Conservation (phyloP, 345 rosid species). For the Lepidium aucheri region DNA sequence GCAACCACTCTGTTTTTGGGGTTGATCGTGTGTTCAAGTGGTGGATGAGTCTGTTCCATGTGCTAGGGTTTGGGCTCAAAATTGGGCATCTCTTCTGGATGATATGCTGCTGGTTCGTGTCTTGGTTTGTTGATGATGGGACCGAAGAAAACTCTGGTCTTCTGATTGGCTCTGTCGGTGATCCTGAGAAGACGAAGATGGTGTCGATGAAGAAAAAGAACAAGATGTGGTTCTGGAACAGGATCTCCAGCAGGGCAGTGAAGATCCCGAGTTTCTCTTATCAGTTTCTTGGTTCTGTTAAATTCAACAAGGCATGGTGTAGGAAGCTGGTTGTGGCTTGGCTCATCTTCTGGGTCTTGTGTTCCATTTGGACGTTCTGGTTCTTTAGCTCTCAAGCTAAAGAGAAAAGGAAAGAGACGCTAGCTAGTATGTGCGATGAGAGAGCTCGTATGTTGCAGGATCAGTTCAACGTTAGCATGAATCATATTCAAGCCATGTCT, state of each 20-base stretch:
- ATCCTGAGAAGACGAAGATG: slow-evolving; percentile 23
- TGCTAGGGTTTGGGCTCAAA: slow-evolving; percentile 71
- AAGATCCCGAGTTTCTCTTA: slow-evolving; percentile 51
- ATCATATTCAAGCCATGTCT: slow-evolving; percentile 95
- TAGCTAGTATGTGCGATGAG: slow-evolving; percentile 89
- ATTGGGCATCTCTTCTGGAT: slow-evolving; percentile 75
- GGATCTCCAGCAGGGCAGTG: slow-evolving; percentile 8
- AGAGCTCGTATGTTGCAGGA: slow-evolving; percentile 98
- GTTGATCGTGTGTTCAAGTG: slow-evolving; percentile 19
- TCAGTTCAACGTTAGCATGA: slow-evolving; percentile 98
- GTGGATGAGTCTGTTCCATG: slow-evolving; percentile 80
- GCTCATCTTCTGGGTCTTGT: slow-evolving; percentile 45
- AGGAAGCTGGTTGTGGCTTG: slow-evolving; percentile 52
- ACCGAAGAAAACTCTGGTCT: slow-evolving; percentile 40
- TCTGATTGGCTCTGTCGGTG: slow-evolving; percentile 47
- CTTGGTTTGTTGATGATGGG: slow-evolving; percentile 52
- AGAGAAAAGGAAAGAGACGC: slow-evolving; percentile 74
- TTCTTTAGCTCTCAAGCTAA: slow-evolving; percentile 61
- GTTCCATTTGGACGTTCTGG: slow-evolving; percentile 49
- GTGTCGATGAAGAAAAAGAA: slow-evolving; percentile 31
- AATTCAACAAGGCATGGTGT: slow-evolving; percentile 48
- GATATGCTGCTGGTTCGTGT: slow-evolving; percentile 76
- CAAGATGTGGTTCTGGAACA: slow-evolving; percentile 46
- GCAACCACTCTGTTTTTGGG: neutral
- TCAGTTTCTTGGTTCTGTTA: slow-evolving; percentile 56